These are phyloP conservation scores for Domatiomyces globalis DNA, from an alignment of 2,329 filamentous ascomycete genomes.

Conservation along the genomic window DNA sequence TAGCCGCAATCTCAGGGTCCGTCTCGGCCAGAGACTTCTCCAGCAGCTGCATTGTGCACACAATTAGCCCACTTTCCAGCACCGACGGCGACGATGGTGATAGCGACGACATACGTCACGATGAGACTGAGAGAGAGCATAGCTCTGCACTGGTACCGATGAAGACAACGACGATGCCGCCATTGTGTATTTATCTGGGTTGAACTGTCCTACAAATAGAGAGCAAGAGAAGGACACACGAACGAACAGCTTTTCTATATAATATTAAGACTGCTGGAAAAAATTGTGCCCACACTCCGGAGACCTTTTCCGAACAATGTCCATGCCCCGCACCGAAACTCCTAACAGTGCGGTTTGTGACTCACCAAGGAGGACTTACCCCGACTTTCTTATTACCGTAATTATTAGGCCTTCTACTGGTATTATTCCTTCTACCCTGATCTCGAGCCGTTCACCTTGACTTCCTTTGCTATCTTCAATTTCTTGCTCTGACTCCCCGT, in stretches of 20 bases:
- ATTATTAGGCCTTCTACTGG: too few relatives aligned
- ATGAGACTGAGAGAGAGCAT: slow-evolving; percentile 53
- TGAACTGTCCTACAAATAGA: neutral
- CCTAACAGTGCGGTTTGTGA: too few relatives aligned
- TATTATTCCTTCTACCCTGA: too few relatives aligned
- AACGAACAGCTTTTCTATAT: too few relatives aligned
- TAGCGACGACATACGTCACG: slow-evolving; percentile 41
- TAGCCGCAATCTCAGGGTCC: slow-evolving; percentile 86
- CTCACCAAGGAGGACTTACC: too few relatives aligned
- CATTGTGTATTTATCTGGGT: neutral
- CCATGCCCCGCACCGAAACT: too few relatives aligned
- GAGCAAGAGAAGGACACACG: too few relatives aligned
- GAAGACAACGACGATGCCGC: neutral
- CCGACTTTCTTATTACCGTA: too few relatives aligned
- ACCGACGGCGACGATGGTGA: slow-evolving; percentile 6
- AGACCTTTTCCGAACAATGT: too few relatives aligned
- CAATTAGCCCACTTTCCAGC: slow-evolving; percentile 9
- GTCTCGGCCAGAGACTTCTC: slow-evolving; percentile 84
- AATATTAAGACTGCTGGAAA: too few relatives aligned
- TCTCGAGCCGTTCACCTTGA: neutral
- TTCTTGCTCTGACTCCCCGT: neutral
- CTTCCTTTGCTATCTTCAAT: neutral
- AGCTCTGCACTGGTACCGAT: slow-evolving; percentile 23
- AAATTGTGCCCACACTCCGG: too few relatives aligned
- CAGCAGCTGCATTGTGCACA: slow-evolving; percentile 57